These are phyloP conservation scores for Russula vinacea DNA, from an alignment of 768 basidiomycete genomes.

Conservation along the genomic window DNA sequence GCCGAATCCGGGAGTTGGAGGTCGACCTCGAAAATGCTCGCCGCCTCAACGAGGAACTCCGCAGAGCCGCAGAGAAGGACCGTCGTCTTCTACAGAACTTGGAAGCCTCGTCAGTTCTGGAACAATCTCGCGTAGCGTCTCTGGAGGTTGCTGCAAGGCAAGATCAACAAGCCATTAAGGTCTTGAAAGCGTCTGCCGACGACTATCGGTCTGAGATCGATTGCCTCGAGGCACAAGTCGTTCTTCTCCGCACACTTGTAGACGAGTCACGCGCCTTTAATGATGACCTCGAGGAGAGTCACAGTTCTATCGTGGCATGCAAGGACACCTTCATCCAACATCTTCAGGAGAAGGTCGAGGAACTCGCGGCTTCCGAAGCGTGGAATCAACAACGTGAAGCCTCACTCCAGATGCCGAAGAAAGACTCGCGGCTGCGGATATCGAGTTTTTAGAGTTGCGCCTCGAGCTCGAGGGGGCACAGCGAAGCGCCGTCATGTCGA, in stretches of 20 bases:
- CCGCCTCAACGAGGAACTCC: constrained; percentile 18
- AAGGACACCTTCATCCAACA: constrained; percentile 30
- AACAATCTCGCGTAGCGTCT: constrained; percentile 11
- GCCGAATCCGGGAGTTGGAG: constrained; percentile 21
- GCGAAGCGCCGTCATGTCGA: constrained; percentile 26
- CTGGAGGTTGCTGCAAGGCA: constrained; percentile 16
- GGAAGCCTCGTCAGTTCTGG: constrained; percentile 9
- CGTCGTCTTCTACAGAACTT: constrained; percentile 10
- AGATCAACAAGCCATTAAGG: constrained; percentile 14
- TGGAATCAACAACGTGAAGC: constrained; percentile 18
- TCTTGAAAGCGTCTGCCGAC: constrained; percentile 15
- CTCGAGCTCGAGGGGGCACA: constrained; percentile 28
- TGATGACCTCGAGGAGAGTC: constrained; percentile 26
- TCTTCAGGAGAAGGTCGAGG: constrained; percentile 22
- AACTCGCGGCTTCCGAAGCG: constrained; percentile 8
- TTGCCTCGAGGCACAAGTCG: constrained; percentile 18
- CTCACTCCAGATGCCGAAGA: constrained; percentile 23
- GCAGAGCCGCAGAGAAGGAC: constrained; percentile 3
- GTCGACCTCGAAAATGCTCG: constrained; percentile 12
- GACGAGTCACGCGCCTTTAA: constrained; percentile 25
- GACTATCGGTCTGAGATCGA: constrained; percentile 13
- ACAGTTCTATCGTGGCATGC: constrained; percentile 21
- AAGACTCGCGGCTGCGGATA: constrained; percentile 24
- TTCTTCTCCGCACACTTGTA: constrained; percentile 20
- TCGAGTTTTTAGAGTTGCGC: constrained; percentile 28